These are phyloP conservation scores for Candida jianshihensis DNA, from an alignment of 805 yeast species.

Conservation along the genomic window DNA sequence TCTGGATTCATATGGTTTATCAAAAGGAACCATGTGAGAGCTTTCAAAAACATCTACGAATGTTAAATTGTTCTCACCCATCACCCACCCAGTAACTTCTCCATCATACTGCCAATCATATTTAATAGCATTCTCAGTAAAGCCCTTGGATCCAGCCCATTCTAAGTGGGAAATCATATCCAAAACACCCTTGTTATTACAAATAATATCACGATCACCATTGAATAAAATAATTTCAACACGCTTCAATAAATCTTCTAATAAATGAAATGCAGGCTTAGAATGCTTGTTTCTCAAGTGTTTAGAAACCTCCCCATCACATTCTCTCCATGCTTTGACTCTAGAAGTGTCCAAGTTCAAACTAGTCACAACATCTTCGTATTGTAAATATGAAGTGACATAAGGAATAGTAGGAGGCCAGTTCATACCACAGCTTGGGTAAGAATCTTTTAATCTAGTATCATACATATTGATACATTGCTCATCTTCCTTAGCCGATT, in stretches of 20 bases:
- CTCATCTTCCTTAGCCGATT: slow-evolving; percentile 27
- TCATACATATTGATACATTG: slow-evolving; percentile 84
- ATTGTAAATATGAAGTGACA: slow-evolving; percentile 47
- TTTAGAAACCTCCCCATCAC: slow-evolving; percentile 52
- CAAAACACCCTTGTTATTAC: slow-evolving; percentile 76
- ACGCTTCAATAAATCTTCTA: slow-evolving; percentile 58
- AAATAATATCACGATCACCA: slow-evolving; percentile 85
- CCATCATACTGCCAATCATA: slow-evolving; percentile 43
- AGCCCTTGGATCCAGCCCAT: slow-evolving; percentile 53
- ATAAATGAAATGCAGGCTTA: slow-evolving; percentile 51
- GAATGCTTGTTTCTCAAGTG: slow-evolving; percentile 46
- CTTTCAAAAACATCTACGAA: slow-evolving; percentile 68
- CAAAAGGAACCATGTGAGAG: slow-evolving; percentile 93
- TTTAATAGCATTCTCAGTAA: slow-evolving; percentile 17
- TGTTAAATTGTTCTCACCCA: slow-evolving; percentile 66
- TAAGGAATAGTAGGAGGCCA: slow-evolving; percentile 73
- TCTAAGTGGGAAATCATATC: slow-evolving; percentile 50
- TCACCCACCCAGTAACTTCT: slow-evolving; percentile 34
- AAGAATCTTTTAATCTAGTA: slow-evolving; percentile 58
- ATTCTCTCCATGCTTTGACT: slow-evolving; percentile 64
- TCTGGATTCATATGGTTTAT: slow-evolving; percentile 60
- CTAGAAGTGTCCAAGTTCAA: slow-evolving; percentile 41
- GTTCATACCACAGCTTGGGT: slow-evolving; percentile 83
- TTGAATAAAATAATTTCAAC: slow-evolving; percentile 66
- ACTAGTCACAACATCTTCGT: slow-evolving; percentile 39